Conservation (phyloP, 2,329 filamentous ascomycete genomes). For the Colletotrichum musae region DNA sequence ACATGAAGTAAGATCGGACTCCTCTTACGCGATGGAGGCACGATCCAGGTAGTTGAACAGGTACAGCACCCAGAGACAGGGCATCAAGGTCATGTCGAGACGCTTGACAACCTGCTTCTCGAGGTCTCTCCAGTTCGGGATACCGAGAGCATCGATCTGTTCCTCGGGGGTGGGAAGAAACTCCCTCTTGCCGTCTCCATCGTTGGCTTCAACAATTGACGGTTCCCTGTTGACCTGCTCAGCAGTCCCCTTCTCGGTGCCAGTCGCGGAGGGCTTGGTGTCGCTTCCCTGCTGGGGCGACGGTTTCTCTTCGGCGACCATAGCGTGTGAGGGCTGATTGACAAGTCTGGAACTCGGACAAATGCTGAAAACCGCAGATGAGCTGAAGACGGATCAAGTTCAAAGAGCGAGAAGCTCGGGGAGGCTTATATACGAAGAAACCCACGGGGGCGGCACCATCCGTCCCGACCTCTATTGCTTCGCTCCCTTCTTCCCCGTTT, state of each 20-base stretch:
- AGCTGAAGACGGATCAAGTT: neutral
- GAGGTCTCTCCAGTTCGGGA: constrained; percentile 42
- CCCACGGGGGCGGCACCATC: neutral
- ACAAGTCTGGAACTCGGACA: neutral
- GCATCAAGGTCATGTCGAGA: constrained; percentile 43
- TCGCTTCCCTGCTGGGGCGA: neutral
- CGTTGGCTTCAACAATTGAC: constrained; percentile 26
- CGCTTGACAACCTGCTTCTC: constrained; percentile 43
- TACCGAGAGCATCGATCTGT: constrained; percentile 43
- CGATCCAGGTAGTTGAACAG: constrained; percentile 44
- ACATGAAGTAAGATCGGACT: rapidly evolving
- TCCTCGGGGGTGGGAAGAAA: constrained; percentile 38
- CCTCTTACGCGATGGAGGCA: constrained; percentile 41
- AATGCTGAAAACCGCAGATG: neutral
- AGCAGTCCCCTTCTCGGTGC: neutral
- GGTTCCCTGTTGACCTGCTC: constrained; percentile 26
- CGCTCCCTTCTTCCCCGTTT: constrained; percentile 1
- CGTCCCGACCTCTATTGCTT: neutral
- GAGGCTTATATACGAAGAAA: constrained; percentile 5
- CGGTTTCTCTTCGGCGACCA: constrained; percentile 31
- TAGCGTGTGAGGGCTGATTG: constrained; percentile 2
- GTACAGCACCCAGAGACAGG: constrained; percentile 43
- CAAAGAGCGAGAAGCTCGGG: neutral
- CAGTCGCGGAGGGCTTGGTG: neutral
- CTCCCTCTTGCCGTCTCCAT: constrained; percentile 2